Conservation (phyloP, 2,329 filamentous ascomycete species). For the Botrytis sinoallii region DNA sequence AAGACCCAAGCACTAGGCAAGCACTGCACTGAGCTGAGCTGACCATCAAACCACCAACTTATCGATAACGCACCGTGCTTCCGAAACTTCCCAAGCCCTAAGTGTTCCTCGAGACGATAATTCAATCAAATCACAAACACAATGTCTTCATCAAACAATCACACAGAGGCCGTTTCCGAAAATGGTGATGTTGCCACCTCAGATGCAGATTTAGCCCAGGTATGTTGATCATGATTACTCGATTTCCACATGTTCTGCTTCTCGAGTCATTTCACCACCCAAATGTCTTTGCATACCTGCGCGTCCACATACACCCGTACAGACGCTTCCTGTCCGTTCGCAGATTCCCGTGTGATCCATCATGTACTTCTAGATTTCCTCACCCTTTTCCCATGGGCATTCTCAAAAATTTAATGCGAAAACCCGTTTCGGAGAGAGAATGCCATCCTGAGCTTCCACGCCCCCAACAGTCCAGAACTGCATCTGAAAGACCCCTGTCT, state of each 20-base stretch:
- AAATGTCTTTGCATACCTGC: not conserved
- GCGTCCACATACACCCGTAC: not conserved
- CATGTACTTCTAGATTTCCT: not conserved
- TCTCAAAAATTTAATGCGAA: not conserved
- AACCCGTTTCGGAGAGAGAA: not conserved
- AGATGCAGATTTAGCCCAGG: slow-evolving; percentile 12
- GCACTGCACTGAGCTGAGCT: not conserved
- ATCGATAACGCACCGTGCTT: slow-evolving; percentile 9
- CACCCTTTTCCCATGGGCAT: not conserved
- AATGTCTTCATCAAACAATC: slow-evolving; percentile 1
- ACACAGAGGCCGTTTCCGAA: not conserved
- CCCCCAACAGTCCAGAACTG: not conserved
- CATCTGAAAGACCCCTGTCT: slow-evolving; percentile 11
- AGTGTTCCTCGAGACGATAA: not conserved
- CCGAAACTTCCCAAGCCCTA: not conserved
- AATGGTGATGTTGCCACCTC: not conserved
- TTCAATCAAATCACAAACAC: not conserved
- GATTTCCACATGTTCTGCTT: not conserved
- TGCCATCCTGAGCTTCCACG: not conserved
- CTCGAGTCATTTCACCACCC: not conserved
- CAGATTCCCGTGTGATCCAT: not conserved
- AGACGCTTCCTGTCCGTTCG: not conserved
- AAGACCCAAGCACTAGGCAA: not conserved
- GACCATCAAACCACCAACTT: not conserved
- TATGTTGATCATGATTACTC: not conserved